Evolutionary conservation across 1,139 yeast genomes (phyloP).

Genomic region (Taiozyma sp.): DNA sequence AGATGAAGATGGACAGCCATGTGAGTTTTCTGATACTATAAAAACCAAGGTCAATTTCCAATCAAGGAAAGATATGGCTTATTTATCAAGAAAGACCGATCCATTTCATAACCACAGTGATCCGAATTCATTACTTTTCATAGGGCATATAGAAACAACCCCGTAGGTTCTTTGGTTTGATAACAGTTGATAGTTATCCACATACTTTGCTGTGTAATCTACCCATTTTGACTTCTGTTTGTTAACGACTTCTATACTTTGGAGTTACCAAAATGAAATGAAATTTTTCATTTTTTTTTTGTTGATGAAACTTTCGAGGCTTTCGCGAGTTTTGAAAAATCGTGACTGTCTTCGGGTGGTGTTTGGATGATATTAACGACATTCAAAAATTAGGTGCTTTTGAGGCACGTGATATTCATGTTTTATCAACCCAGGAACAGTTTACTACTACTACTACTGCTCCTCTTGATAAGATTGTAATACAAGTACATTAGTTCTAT

Average conservation of each 20-base stretch:
- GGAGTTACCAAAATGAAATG: background rate
- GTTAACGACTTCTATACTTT: background rate
- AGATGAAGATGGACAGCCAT: conserved; percentile 3
- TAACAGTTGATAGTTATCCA: conserved; percentile 25
- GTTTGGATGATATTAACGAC: background rate
- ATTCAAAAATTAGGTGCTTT: too few relatives aligned
- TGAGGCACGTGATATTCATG: too few relatives aligned
- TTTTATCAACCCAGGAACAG: too few relatives aligned
- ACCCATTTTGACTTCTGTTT: conserved; percentile 45
- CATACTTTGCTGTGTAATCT: conserved; percentile 80
- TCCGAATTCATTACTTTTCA: conserved; percentile 29
- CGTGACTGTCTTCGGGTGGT: background rate
- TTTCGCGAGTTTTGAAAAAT: background rate
- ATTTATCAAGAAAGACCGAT: background rate
- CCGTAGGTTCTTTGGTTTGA: background rate
- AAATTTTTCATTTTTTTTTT: background rate
- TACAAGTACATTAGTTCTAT: background rate
- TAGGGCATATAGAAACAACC: background rate
- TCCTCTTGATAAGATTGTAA: too few relatives aligned
- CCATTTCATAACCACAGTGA: conserved; percentile 27
- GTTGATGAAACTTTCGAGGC: background rate
- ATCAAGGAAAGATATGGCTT: background rate
- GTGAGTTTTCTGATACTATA: background rate
- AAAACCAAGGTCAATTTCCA: background rate
- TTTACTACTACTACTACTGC: too few relatives aligned